phyloP scores from a whole-genome alignment of 257 asterid genomes.

The Gentiana straminea region DNA sequence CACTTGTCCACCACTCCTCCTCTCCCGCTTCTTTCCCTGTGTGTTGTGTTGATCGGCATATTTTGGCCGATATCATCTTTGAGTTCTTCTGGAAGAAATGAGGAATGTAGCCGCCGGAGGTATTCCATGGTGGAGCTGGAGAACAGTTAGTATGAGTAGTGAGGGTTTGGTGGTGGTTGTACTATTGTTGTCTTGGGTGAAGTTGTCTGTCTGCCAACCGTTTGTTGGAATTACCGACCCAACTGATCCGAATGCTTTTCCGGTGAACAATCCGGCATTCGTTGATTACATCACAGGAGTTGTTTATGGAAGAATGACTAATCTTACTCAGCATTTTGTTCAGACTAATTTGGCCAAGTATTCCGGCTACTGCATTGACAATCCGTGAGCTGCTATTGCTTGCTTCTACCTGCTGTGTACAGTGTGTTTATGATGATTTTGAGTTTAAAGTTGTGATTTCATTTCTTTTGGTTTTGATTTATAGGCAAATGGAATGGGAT shows the following conservation, averaged over 20 bases:
- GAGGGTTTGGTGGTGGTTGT: constrained; percentile 5
- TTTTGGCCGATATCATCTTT: too few species aligned
- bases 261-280: constrained; percentile 15
- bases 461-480: constrained; percentile 1
- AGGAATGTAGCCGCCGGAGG: not conserved
- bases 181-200: constrained; percentile 18
- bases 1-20: too few species aligned
- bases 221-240: constrained; percentile 7
- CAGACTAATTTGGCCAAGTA: constrained; percentile 34
- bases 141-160: not conserved
- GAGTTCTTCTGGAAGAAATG: too few species aligned
- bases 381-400: constrained; percentile 32
- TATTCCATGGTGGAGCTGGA: not conserved
- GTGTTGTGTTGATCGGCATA: too few species aligned
- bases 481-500: constrained; percentile 65
- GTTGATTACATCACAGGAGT: constrained; percentile 23
- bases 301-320: constrained; percentile 32
- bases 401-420: not conserved
- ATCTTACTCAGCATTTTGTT: constrained; percentile 40
- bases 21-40: too few species aligned
- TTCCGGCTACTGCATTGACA: constrained; percentile 47
- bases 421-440: not conserved
- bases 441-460: not conserved
- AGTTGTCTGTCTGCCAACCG: constrained; percentile 38
- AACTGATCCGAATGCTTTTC: constrained; percentile 6